These are phyloP conservation scores for Leptosphaerulina australis DNA, from an alignment of 2,329 filamentous ascomycete species.

Conservation along the genomic window DNA sequence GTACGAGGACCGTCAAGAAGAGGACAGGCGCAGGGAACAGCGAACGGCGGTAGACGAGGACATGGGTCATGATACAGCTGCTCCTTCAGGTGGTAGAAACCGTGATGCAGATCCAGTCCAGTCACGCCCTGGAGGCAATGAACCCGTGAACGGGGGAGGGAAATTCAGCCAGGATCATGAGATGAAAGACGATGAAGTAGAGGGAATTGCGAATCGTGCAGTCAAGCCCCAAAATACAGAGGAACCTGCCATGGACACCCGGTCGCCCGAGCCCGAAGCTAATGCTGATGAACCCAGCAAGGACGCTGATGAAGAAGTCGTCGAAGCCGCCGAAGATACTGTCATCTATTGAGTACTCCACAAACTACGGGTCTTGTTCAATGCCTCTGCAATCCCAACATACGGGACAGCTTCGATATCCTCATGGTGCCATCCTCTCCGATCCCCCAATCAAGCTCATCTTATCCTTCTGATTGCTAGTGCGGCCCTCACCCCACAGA, in stretches of 20 bases:
- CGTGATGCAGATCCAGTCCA: constrained; percentile 29
- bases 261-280: constrained; percentile 35
- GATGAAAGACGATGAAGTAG: constrained; percentile 34
- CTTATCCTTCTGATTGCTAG: constrained; percentile 48
- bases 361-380: not conserved
- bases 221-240: constrained; percentile 23
- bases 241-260: constrained; percentile 27
- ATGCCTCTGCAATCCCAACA: constrained; percentile 8
- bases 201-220: constrained; percentile 25
- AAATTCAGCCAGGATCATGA: constrained; percentile 31
- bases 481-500: constrained; percentile 43
- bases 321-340: constrained; percentile 83
- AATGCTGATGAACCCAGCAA: constrained; percentile 46
- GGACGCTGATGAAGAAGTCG: constrained; percentile 70
- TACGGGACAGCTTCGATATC: constrained; percentile 38
- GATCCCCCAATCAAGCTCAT: constrained; percentile 50
- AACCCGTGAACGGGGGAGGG: constrained; percentile 33
- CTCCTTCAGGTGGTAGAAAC: constrained; percentile 33
- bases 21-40: constrained; percentile 33
- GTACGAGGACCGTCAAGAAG: constrained; percentile 58
- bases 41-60: constrained; percentile 17
- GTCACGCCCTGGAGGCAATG: constrained; percentile 29
- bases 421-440: constrained; percentile 41
- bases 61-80: constrained; percentile 24
- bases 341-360: constrained; percentile 74